Evolutionary conservation across 257 asterid genomes (phyloP).

Genomic region (Solanum rostratum): DNA sequence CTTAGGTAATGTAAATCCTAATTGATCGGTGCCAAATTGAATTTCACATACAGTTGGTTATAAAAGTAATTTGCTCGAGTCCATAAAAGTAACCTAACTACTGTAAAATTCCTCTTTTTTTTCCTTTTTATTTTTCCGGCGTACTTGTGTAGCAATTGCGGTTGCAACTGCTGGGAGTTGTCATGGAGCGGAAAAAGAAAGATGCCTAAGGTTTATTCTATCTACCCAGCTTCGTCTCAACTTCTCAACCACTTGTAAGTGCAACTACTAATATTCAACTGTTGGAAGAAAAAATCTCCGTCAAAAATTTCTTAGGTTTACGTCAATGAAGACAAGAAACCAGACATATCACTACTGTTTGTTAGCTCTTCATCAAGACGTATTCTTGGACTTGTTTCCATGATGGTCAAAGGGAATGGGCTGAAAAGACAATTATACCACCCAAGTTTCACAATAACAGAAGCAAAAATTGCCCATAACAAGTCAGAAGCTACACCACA

Average conservation of each 20-base stretch:
- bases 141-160: neutral
- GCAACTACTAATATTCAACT: neutral
- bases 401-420: neutral
- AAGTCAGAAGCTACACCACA: neutral
- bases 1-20: neutral
- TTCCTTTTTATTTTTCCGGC: neutral
- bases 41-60: neutral
- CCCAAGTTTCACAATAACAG: neutral
- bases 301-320: neutral
- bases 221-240: neutral
- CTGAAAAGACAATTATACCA: neutral
- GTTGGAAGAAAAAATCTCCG: neutral
- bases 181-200: no score
- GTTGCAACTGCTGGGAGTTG: neutral
- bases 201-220: neutral
- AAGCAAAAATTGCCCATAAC: neutral
- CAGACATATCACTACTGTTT: neutral
- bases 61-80: neutral
- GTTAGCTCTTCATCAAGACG: neutral
- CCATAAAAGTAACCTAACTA: neutral
- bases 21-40: neutral
- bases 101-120: neutral
- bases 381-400: neutral
- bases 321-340: neutral
- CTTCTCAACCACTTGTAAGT: neutral